These are phyloP conservation scores for Cryptococcus deneoformans DNA, from an alignment of 1,284 basidiomycete species.

Conservation along the genomic window DNA sequence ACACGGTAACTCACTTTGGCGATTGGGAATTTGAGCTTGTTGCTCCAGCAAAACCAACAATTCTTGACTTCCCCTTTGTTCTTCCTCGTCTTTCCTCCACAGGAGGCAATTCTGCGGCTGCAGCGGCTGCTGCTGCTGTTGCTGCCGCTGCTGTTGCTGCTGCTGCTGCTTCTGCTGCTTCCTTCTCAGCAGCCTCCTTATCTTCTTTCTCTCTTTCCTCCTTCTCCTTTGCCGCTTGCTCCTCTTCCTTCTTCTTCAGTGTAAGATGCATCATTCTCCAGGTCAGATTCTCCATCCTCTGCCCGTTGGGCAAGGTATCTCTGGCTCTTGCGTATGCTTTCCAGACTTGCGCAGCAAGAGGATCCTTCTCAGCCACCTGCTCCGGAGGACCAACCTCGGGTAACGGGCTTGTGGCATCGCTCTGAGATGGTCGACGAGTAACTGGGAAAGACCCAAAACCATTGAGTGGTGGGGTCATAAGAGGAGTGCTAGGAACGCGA, in stretches of 20 bases:
- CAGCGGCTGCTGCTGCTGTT: neutral
- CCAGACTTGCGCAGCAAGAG: slow-evolving; percentile 94
- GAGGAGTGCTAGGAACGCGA: slow-evolving; percentile 21
- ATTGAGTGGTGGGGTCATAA: slow-evolving; percentile 24
- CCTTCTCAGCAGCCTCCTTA: slow-evolving; percentile 1
- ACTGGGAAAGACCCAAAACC: slow-evolving; percentile 14
- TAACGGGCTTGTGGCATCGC: slow-evolving; percentile 23
- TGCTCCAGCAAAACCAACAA: slow-evolving; percentile 48
- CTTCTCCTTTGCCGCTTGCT: slow-evolving; percentile 17
- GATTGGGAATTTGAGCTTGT: slow-evolving; percentile 52
- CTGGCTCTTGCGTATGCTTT: slow-evolving; percentile 91
- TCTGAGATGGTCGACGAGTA: slow-evolving; percentile 32
- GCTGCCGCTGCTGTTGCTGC: slow-evolving; percentile 1
- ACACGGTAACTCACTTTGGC: slow-evolving; percentile 62
- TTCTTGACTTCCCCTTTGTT: slow-evolving; percentile 50
- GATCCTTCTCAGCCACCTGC: slow-evolving; percentile 62
- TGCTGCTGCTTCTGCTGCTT: neutral
- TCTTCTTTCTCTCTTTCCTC: slow-evolving; percentile 16
- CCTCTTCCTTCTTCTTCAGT: slow-evolving; percentile 44
- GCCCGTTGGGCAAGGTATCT: slow-evolving; percentile 80
- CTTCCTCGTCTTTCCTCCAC: slow-evolving; percentile 53
- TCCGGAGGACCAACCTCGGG: slow-evolving; percentile 27
- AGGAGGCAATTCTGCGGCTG: slow-evolving; percentile 2
- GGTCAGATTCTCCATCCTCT: slow-evolving; percentile 94
- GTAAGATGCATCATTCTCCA: slow-evolving; percentile 99